Evolutionary conservation across 2,329 filamentous ascomycete species (phyloP), one percentile per base, ranked within the genome.

Genomic region (Talaromyces atroroseus): DNA sequence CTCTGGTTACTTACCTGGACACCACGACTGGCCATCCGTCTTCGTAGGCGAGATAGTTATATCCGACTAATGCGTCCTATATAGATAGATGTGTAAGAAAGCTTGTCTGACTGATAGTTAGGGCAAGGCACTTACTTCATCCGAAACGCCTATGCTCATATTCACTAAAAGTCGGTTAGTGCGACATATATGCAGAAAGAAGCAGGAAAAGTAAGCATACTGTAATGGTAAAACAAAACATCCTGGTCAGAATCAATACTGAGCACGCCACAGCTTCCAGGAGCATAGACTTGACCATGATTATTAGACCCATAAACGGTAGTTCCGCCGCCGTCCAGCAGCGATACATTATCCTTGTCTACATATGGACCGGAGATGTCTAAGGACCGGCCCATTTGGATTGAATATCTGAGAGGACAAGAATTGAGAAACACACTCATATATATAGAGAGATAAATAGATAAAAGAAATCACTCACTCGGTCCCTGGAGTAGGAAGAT

Each of bases 191-290:
- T 5, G 2, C 36, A 44, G 38, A 20, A 23, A 18, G 26, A 3
- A 46, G 32, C 11, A 36, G 18, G 4, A 52, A 26, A 5, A 26
- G 14, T 4, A n/a, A 18, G 63, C 68, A 49, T 52, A 70, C 68
- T 57, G 40, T 72, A 75, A 61, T 75, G 72, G 59, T 71, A 75
- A 38, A 73, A 75, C 12, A 75, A 59, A 38, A 73, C 63, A 60
- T 74, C 72, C 16, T 62, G 61, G 5, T 49, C 52, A 10, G 59
- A 62, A 46, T 63, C 65, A 18, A 60, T 66, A 6, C 62, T 38
- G 53, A 74, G 47, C 2, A 74, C 63, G 0, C 72, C 71, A 45
- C 68, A 16, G 1, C 72, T 72, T 20, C 72, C 72, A 20, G 71
- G 72, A 2, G 72, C 72, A 64, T 73, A 74, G 1, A 72, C 69